Conservation (phyloP, 305 asterid genomes). For the Solanum hybrid region DNA sequence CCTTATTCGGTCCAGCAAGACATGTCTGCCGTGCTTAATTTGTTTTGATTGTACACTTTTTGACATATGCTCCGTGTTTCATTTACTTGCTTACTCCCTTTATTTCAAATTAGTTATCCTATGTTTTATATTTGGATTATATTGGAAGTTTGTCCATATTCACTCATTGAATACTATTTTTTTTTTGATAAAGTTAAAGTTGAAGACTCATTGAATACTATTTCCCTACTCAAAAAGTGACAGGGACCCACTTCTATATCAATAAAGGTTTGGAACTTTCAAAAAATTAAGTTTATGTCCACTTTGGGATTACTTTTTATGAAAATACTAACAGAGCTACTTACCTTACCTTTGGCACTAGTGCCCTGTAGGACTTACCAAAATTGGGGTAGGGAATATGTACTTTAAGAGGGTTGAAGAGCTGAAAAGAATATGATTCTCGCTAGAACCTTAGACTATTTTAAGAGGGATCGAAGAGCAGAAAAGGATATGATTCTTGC, state of each 20-base stretch:
- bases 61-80: neutral
- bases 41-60: neutral
- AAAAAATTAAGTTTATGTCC: neutral
- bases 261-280: neutral
- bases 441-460: neutral
- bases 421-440: neutral
- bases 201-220: neutral
- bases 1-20: neutral
- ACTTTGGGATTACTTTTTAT: neutral
- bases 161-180: neutral
- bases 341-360: neutral
- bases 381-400: neutral
- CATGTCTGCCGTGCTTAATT: neutral
- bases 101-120: neutral
- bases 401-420: neutral
- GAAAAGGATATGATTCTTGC: neutral
- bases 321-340: neutral
- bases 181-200: neutral
- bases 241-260: neutral
- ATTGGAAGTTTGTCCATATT: neutral
- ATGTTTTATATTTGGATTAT: neutral
- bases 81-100: neutral
- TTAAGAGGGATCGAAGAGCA: neutral
- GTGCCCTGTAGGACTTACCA: neutral
- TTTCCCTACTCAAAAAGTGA: neutral